These are phyloP conservation scores for Asterophora parasitica DNA, from an alignment of 768 basidiomycete species.

Conservation along the genomic window DNA sequence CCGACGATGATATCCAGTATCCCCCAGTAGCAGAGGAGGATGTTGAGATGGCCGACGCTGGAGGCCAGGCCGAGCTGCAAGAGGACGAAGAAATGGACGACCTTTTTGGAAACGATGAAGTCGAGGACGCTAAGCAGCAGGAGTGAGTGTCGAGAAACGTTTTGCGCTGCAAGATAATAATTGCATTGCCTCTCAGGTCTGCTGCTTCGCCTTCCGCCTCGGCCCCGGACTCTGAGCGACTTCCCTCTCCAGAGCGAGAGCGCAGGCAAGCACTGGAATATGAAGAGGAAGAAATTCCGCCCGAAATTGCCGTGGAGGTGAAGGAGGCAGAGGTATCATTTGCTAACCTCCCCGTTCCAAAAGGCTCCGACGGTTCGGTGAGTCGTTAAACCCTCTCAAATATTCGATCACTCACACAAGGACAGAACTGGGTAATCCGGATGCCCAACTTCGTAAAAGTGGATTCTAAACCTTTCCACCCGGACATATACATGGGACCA, in stretches of 20 bases:
- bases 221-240: slow-evolving; percentile 55
- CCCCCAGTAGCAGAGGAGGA: slow-evolving; percentile 24
- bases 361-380: slow-evolving; percentile 78
- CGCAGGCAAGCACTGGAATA: slow-evolving; percentile 74
- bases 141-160: slow-evolving; percentile 34
- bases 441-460: slow-evolving; percentile 93
- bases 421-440: slow-evolving; percentile 84
- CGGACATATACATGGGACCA: slow-evolving; percentile 77
- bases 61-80: slow-evolving; percentile 24
- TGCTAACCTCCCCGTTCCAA: slow-evolving; percentile 83
- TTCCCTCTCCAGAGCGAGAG: slow-evolving; percentile 59
- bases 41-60: slow-evolving; percentile 36
- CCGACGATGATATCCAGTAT: slow-evolving; percentile 10
- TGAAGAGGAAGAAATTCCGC: slow-evolving; percentile 68
- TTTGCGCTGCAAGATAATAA: not conserved
- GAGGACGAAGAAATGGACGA: slow-evolving; percentile 57
- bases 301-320: slow-evolving; percentile 48
- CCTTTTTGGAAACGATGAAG: slow-evolving; percentile 72
- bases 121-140: slow-evolving; percentile 42
- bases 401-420: not conserved
- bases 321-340: slow-evolving; percentile 72
- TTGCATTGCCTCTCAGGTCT: slow-evolving; percentile 17
- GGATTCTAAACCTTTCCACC: slow-evolving; percentile 86
- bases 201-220: slow-evolving; percentile 45
- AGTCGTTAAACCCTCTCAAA: slow-evolving; percentile 20